A percentile compares a stretch with the other conserved stretches of the same genome.
These are phyloP conservation scores for Diphasiastrum complanatum DNA, from an alignment of 83 land plant genomes.

Conservation along the genomic window DNA sequence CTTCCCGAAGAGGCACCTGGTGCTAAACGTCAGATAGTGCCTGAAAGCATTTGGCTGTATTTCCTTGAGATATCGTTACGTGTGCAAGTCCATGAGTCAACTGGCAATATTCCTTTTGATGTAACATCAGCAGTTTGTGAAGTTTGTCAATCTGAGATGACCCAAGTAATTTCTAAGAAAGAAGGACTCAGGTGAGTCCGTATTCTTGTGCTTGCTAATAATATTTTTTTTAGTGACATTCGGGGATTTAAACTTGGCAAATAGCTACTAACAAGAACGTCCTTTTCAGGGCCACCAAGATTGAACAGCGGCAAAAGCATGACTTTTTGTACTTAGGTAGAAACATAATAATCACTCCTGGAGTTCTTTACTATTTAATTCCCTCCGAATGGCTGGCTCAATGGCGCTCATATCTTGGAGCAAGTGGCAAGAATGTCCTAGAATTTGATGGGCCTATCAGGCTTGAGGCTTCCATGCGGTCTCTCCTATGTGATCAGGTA, in stretches of 20 bases:
- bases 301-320: slow-evolving; percentile 77
- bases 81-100: slow-evolving; percentile 40
- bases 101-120: slow-evolving; percentile 49
- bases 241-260: too few species aligned
- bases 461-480: slow-evolving; percentile 47
- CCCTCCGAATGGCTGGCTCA: slow-evolving; percentile 70
- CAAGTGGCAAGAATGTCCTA: slow-evolving; percentile 55
- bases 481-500: slow-evolving; percentile 69
- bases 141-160: slow-evolving; percentile 47
- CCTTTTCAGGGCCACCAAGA: slow-evolving; percentile 56
- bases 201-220: neutral
- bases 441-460: slow-evolving; percentile 51
- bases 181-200: slow-evolving; percentile 52
- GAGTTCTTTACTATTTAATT: slow-evolving; percentile 52
- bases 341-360: slow-evolving; percentile 42
- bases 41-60: slow-evolving; percentile 70
- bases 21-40: slow-evolving; percentile 72
- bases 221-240: too few species aligned
- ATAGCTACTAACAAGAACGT: too few species aligned
- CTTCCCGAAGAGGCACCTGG: slow-evolving; percentile 79
- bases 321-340: slow-evolving; percentile 59
- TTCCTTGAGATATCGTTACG: slow-evolving; percentile 44
- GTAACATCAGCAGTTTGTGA: slow-evolving; percentile 45
- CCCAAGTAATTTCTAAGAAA: slow-evolving; percentile 48
- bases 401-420: slow-evolving; percentile 70